These are phyloP conservation scores for Myxozyma nipponensis DNA, from an alignment of 805 yeast species.

Conservation along the genomic window DNA sequence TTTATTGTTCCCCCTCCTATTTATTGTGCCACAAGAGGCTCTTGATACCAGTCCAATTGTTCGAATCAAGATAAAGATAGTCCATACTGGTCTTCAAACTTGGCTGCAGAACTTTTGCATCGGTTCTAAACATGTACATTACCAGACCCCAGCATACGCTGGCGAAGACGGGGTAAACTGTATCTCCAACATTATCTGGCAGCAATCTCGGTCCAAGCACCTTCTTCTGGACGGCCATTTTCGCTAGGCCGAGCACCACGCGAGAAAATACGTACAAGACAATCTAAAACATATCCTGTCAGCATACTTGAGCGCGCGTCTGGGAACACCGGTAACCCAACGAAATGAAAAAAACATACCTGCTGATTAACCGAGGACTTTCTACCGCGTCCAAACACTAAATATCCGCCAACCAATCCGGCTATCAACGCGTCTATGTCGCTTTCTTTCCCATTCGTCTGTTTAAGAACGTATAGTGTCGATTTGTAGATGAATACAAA, in stretches of 20 bases:
- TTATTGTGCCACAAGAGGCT: constrained; percentile 41
- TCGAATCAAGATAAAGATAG: constrained; percentile 62
- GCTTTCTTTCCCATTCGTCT: constrained; percentile 22
- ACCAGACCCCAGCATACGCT: constrained; percentile 68
- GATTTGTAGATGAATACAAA: constrained; percentile 55
- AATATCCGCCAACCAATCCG: constrained; percentile 42
- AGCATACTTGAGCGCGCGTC: background rate
- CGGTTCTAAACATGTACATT: constrained; percentile 63
- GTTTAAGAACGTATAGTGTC: constrained; percentile 31
- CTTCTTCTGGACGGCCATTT: constrained; percentile 40
- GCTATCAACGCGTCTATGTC: constrained; percentile 35
- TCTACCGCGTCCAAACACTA: constrained; percentile 42
- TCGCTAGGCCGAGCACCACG: constrained; percentile 59
- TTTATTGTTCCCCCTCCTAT: too few relatives aligned
- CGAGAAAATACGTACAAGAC: constrained; percentile 71
- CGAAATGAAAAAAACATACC: constrained; percentile 18
- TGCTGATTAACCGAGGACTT: constrained; percentile 35
- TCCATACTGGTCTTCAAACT: constrained; percentile 66
- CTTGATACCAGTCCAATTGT: constrained; percentile 48
- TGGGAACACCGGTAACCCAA: too few relatives aligned
- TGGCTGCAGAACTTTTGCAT: constrained; percentile 59
- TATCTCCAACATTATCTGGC: constrained; percentile 13
- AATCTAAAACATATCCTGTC: constrained; percentile 49
- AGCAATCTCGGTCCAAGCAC: constrained; percentile 18
- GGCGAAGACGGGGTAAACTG: constrained; percentile 58